phyloP scores from a whole-genome alignment of 352 stramenopile genomes.

The Phytopythium cucurbitacearum region DNA sequence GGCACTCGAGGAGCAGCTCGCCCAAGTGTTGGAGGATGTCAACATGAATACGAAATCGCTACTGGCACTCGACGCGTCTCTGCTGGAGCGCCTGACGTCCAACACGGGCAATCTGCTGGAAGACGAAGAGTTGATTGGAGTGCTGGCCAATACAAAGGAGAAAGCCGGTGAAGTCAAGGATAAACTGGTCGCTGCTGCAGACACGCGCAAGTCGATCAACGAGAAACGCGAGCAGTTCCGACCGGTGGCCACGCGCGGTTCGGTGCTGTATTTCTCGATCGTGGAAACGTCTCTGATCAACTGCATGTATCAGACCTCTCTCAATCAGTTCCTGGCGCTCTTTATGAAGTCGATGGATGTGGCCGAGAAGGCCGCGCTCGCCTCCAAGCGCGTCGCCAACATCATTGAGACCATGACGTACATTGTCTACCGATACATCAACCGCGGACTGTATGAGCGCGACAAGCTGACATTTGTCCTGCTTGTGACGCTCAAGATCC shows the following conservation, averaged over 20 bases:
- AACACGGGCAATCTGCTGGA: constrained; percentile 98
- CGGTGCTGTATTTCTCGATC: constrained; percentile 98
- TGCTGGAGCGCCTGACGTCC: constrained; percentile 95
- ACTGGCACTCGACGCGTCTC: constrained; percentile 92
- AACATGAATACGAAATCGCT: constrained; percentile 98
- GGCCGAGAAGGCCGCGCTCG: constrained; percentile 95
- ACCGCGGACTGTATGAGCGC: constrained; percentile 96
- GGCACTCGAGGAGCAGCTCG: constrained; percentile 97
- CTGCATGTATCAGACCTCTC: constrained; percentile 99
- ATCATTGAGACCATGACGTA: constrained; percentile 99
- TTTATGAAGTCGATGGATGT: constrained; percentile 99
- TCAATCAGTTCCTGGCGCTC: constrained; percentile 96
- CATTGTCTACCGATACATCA: constrained; percentile 98
- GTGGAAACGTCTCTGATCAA: constrained; percentile 98
- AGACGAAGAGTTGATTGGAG: constrained; percentile 98
- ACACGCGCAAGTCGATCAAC: constrained; percentile 96
- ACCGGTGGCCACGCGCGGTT: constrained; percentile 95
- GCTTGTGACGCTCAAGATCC: constrained; percentile 97
- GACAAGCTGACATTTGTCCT: constrained; percentile 99
- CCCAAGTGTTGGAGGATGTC: constrained; percentile 97
- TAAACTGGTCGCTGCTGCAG: constrained; percentile 95
- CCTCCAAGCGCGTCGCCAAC: constrained; percentile 96
- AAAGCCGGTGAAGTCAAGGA: constrained; percentile 98
- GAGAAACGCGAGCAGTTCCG: constrained; percentile 98
- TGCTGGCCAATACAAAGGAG: constrained; percentile 97